Conservation (phyloP, 768 basidiomycete genomes). For the Suillus occidentalis region DNA sequence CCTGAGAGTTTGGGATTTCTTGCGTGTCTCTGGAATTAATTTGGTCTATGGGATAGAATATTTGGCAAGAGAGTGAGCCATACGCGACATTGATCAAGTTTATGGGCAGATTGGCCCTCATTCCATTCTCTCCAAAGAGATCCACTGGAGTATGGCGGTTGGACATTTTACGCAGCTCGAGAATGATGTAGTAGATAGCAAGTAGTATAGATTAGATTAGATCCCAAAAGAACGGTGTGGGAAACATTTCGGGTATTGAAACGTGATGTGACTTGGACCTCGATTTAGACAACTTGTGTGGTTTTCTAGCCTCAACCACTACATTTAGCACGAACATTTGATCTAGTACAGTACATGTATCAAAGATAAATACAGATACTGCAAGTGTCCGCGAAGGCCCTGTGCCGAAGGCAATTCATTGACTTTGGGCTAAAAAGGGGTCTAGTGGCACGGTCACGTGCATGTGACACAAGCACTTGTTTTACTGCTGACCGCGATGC, state of each 20-base stretch:
- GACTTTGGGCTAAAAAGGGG: neutral
- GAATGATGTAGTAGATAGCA: neutral
- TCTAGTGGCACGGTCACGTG: slow-evolving; percentile 1
- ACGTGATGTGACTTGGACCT: too few relatives aligned
- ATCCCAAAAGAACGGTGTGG: neutral
- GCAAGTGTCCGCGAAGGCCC: too few relatives aligned
- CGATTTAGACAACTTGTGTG: too few relatives aligned
- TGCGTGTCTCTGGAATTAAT: slow-evolving; percentile 52
- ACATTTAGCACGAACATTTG: too few relatives aligned
- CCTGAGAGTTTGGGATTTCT: slow-evolving; percentile 93
- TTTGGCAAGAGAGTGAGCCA: neutral
- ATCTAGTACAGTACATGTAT: too few relatives aligned
- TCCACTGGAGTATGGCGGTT: slow-evolving; percentile 23
- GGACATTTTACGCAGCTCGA: neutral
- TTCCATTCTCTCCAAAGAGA: slow-evolving; percentile 84
- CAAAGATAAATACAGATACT: too few relatives aligned
- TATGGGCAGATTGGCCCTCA: slow-evolving; percentile 48
- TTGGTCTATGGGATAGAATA: neutral
- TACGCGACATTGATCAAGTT: slow-evolving; percentile 85
- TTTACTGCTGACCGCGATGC: slow-evolving; percentile 10
- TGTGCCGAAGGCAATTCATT: too few relatives aligned
- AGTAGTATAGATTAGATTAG: neutral
- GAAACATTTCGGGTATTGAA: too few relatives aligned
- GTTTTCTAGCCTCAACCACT: too few relatives aligned
- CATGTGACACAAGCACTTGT: neutral